Conservation (phyloP, 2,329 filamentous ascomycete genomes). For the Cercospora berteroae region DNA sequence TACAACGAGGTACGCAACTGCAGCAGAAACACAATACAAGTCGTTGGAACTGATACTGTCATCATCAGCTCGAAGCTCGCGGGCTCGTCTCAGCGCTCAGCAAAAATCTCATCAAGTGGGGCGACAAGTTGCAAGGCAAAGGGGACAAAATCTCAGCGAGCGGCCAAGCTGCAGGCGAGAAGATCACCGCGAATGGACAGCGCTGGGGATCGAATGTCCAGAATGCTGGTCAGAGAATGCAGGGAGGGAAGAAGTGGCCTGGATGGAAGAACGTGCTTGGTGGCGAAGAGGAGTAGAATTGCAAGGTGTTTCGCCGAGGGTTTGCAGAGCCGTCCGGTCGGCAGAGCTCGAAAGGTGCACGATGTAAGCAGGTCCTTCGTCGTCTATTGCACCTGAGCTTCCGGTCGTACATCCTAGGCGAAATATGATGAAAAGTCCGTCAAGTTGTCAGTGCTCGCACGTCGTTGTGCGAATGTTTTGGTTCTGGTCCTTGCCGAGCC, state of each 20-base stretch:
- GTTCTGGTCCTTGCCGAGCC: neutral
- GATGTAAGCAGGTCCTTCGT: neutral
- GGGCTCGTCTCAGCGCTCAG: neutral
- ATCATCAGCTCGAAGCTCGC: neutral
- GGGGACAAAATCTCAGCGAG: neutral
- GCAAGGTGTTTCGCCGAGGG: neutral
- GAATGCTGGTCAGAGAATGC: neutral
- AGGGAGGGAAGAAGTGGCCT: neutral
- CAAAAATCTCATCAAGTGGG: neutral
- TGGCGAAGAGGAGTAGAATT: neutral
- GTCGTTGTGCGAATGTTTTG: neutral
- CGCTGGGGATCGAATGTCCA: neutral
- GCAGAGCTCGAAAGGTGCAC: neutral
- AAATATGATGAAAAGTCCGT: neutral
- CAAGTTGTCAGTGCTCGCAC: neutral
- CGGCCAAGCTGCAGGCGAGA: neutral
- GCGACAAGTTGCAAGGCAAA: neutral
- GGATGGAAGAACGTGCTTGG: neutral
- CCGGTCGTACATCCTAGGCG: too few species aligned
- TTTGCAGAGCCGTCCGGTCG: neutral
- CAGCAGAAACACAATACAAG: neutral
- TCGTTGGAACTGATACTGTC: neutral
- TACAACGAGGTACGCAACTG: neutral
- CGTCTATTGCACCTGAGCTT: neutral
- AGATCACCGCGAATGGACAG: neutral